Conservation (phyloP, 208 protist species). For the Acanthamoeba royreba region DNA sequence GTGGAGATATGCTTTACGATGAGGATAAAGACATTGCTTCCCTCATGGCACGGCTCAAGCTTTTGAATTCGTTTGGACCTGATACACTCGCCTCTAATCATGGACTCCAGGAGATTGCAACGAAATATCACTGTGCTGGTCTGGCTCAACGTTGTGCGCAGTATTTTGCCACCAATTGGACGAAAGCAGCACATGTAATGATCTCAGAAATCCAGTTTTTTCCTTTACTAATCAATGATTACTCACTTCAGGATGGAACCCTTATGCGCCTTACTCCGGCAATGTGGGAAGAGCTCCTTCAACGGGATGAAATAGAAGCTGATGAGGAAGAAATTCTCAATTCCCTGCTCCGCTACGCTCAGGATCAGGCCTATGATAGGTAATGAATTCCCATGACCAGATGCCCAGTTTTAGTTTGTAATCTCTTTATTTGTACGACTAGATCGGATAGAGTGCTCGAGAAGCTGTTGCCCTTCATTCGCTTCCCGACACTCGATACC, state of each 20-base stretch:
- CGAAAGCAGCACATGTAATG: background rate
- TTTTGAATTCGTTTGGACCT: background rate
- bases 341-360: background rate
- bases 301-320: background rate
- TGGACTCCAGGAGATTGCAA: background rate
- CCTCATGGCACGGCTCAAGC: background rate
- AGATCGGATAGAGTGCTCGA: background rate
- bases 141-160: background rate
- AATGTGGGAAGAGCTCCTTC: background rate
- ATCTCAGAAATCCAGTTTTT: background rate
- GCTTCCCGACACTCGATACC: background rate
- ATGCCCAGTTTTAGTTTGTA: background rate
- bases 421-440: background rate
- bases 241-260: background rate
- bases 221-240: background rate
- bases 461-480: background rate
- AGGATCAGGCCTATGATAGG: background rate
- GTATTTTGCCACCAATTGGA: background rate
- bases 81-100: background rate
- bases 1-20: background rate
- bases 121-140: background rate
- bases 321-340: background rate
- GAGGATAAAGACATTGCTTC: background rate
- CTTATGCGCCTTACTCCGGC: background rate
- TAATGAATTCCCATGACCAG: background rate